Evolutionary conservation across 2,329 filamentous ascomycete genomes (phyloP).

Genomic region (Cladophialophora psammophila): DNA sequence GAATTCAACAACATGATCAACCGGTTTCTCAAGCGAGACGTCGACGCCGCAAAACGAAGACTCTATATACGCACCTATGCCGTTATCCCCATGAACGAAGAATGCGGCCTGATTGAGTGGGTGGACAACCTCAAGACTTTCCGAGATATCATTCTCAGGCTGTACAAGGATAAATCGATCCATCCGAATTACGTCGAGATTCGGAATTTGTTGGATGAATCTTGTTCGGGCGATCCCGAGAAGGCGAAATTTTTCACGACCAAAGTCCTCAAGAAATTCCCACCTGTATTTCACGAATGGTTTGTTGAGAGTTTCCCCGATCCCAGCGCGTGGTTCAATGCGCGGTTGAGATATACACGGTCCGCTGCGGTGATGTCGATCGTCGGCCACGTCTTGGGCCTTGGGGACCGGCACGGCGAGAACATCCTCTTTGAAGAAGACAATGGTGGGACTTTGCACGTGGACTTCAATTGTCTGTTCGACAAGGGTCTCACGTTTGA

Average conservation of each 20-base stretch:
- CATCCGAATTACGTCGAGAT: slow-evolving; percentile 70
- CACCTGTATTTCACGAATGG: slow-evolving; percentile 88
- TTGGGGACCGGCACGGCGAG: slow-evolving; percentile 95
- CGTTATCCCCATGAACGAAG: slow-evolving; percentile 95
- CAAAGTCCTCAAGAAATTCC: slow-evolving; percentile 66
- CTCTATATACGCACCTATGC: slow-evolving; percentile 97
- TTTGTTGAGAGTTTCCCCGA: slow-evolving; percentile 95
- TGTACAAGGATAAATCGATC: slow-evolving; percentile 79
- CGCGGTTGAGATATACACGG: slow-evolving; percentile 85
- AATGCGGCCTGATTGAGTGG: slow-evolving; percentile 98
- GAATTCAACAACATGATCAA: slow-evolving; percentile 99
- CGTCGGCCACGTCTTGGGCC: slow-evolving; percentile 89
- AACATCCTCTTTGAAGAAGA: slow-evolving; percentile 95
- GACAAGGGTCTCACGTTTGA: slow-evolving; percentile 96
- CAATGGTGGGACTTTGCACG: slow-evolving; percentile 92
- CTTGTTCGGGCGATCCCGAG: slow-evolving; percentile 59
- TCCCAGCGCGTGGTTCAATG: slow-evolving; percentile 89
- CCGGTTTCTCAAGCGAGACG: slow-evolving; percentile 86
- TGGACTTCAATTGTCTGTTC: slow-evolving; percentile 99
- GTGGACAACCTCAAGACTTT: slow-evolving; percentile 94
- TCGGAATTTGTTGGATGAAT: slow-evolving; percentile 66
- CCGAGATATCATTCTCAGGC: slow-evolving; percentile 82
- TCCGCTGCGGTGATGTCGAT: slow-evolving; percentile 99
- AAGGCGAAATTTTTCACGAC: slow-evolving; percentile 60
- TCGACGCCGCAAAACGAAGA: slow-evolving; percentile 86